These are phyloP conservation scores for Magnaporthiopsis poae DNA, from an alignment of 2,329 filamentous ascomycete genomes.

Conservation along the genomic window DNA sequence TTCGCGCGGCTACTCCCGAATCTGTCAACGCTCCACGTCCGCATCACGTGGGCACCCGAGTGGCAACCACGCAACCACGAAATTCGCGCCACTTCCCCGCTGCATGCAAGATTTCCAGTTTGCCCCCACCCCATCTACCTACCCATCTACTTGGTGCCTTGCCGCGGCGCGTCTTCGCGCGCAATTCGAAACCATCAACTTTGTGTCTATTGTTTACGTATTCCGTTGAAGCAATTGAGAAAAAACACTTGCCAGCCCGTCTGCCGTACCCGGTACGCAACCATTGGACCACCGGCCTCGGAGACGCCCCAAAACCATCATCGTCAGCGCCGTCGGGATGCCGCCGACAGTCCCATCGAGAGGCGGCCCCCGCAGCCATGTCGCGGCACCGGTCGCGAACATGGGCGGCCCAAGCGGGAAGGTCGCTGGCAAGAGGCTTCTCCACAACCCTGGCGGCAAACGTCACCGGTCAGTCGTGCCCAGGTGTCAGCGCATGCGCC, in stretches of 20 bases:
- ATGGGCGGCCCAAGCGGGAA: constrained; percentile 8
- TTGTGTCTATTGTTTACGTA: background rate
- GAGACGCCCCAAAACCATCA: too few relatives aligned
- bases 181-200: background rate
- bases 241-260: background rate
- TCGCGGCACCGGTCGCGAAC: background rate
- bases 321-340: background rate
- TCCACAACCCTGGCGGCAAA: constrained; percentile 13
- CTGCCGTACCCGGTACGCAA: too few relatives aligned
- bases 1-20: constrained; percentile 40
- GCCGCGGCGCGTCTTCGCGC: background rate
- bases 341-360: background rate
- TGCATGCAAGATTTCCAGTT: background rate
- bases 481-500: background rate
- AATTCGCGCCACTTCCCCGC: background rate
- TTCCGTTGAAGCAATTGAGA: background rate
- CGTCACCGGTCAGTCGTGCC: constrained; percentile 18
- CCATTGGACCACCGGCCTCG: too few relatives aligned
- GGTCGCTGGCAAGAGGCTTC: constrained; percentile 1
- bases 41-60: background rate
- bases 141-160: too few relatives aligned
- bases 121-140: too few relatives aligned
- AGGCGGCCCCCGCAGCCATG: background rate
- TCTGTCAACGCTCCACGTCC: constrained; percentile 74
- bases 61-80: background rate